phyloP scores from a whole-genome alignment of 192 early-diverging fungal species.

The Coemansia biformis region DNA sequence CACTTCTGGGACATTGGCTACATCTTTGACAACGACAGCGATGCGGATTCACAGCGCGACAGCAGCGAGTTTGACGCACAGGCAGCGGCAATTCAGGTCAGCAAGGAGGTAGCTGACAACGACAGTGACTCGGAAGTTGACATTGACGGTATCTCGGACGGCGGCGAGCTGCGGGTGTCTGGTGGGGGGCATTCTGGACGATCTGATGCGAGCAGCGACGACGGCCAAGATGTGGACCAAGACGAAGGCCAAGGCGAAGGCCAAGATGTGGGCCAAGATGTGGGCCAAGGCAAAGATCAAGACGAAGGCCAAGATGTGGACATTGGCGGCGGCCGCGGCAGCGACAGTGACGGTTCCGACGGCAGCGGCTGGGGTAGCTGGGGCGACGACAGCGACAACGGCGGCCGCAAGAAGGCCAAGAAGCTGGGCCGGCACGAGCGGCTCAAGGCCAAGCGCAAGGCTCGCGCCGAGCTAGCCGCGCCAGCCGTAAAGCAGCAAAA shows the following conservation, averaged over 20 bases:
- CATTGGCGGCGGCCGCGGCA: not conserved
- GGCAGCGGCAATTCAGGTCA: constrained; percentile 40
- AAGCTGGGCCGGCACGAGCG: constrained; percentile 7
- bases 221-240: no score
- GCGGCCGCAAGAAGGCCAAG: constrained; percentile 8
- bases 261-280: not conserved
- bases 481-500: constrained; percentile 12
- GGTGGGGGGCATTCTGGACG: not conserved
- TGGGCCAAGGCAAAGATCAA: no score
- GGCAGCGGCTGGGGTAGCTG: constrained; percentile 34
- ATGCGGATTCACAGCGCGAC: constrained; percentile 1
- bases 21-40: constrained; percentile 49
- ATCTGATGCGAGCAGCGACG: not conserved
- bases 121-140: constrained; percentile 28
- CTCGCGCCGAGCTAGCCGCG: constrained; percentile 7
- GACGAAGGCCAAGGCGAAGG: constrained; percentile 4
- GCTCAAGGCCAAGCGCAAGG: constrained; percentile 29
- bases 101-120: constrained; percentile 27
- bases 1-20: constrained; percentile 83
- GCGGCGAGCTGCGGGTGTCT: constrained; percentile 20
- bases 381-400: constrained; percentile 13
- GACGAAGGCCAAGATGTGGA: constrained; percentile 1
- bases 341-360: constrained; percentile 11
- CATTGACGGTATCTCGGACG: constrained; percentile 40
- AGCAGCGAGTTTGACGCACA: constrained; percentile 29